Evolutionary conservation across 2,329 filamentous ascomycete genomes (phyloP).

Genomic region (Emericellopsis cladophorae): DNA sequence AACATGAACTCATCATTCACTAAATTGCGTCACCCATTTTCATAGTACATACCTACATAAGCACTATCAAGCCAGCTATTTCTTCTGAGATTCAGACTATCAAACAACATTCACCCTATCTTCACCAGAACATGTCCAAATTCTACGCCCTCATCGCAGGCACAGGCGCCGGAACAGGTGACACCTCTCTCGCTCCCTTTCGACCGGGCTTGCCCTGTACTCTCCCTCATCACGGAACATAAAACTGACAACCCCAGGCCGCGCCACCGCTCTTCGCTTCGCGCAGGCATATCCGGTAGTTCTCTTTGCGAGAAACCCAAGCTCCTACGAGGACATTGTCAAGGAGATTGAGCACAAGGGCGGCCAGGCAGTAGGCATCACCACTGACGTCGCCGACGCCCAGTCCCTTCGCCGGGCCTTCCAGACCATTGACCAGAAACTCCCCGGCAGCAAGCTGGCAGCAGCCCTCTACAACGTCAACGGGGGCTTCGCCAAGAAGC

Average conservation of each 20-base stretch:
- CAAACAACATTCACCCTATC: too few relatives aligned
- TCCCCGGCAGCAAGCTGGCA: slow-evolving; percentile 39
- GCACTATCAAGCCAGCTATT: too few relatives aligned
- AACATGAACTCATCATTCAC: too few relatives aligned
- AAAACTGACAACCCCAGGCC: slow-evolving; percentile 26
- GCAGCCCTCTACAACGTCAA: slow-evolving; percentile 63
- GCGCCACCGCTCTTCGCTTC: slow-evolving; percentile 42
- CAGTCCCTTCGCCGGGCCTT: slow-evolving; percentile 43
- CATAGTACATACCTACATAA: too few relatives aligned
- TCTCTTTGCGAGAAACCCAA: slow-evolving; percentile 55
- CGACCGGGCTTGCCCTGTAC: too few relatives aligned
- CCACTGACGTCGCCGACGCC: slow-evolving; percentile 32
- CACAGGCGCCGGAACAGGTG: slow-evolving; percentile 45
- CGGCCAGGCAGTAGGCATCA: slow-evolving; percentile 59
- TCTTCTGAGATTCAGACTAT: too few relatives aligned
- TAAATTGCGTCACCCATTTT: too few relatives aligned
- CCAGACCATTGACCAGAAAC: slow-evolving; percentile 42
- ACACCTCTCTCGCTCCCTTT: too few relatives aligned
- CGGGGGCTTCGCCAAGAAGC: slow-evolving; percentile 34
- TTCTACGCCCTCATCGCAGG: slow-evolving; percentile 60
- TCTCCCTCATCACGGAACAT: too few relatives aligned
- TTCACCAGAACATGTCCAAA: slow-evolving; percentile 15
- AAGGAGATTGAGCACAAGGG: slow-evolving; percentile 54
- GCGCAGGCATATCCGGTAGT: slow-evolving; percentile 58
- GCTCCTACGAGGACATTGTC: slow-evolving; percentile 54